These are phyloP conservation scores for Phytophthora crassamura DNA, from an alignment of 352 stramenopile genomes.

Conservation along the genomic window DNA sequence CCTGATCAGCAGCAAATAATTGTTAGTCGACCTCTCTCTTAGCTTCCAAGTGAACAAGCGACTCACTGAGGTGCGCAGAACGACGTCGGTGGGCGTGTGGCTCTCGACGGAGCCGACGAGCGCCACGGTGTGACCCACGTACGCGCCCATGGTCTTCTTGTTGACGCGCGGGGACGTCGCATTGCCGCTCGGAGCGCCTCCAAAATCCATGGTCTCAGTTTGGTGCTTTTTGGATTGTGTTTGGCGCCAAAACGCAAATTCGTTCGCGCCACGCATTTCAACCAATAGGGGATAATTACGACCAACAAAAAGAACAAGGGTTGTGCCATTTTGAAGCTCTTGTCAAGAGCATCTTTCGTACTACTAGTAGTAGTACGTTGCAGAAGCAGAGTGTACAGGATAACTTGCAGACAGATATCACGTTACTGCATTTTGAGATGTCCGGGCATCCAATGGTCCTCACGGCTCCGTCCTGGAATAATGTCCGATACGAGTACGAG, in stretches of 20 bases:
- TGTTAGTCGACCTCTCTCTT: neutral
- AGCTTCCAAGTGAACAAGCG: neutral
- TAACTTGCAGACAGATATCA: too few relatives aligned
- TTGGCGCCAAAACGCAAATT: slow-evolving; percentile 31
- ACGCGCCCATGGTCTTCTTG: slow-evolving; percentile 72
- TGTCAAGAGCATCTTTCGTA: too few relatives aligned
- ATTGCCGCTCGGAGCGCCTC: slow-evolving; percentile 38
- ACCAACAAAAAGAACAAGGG: neutral
- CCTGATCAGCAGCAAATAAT: slow-evolving; percentile 40
- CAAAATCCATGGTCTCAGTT: slow-evolving; percentile 56
- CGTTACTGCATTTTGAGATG: too few relatives aligned
- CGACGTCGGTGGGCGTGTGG: slow-evolving; percentile 72
- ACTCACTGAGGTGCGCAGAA: slow-evolving; percentile 77
- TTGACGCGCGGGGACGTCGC: slow-evolving; percentile 86
- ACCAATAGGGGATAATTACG: slow-evolving; percentile 17
- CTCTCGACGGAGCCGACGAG: slow-evolving; percentile 81
- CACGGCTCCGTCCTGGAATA: too few relatives aligned
- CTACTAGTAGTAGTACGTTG: too few relatives aligned
- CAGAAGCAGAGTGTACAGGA: too few relatives aligned
- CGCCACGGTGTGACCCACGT: slow-evolving; percentile 73
- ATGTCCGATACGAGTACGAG: too few relatives aligned
- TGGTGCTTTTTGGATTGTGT: neutral
- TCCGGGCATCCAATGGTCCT: too few relatives aligned
- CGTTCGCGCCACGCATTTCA: slow-evolving; percentile 10
- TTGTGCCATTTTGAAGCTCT: neutral